Evolutionary conservation across 2,329 filamentous ascomycete species (phyloP), one percentile per base, ranked within the genome.

Genomic region (Byssothecium circinans): DNA sequence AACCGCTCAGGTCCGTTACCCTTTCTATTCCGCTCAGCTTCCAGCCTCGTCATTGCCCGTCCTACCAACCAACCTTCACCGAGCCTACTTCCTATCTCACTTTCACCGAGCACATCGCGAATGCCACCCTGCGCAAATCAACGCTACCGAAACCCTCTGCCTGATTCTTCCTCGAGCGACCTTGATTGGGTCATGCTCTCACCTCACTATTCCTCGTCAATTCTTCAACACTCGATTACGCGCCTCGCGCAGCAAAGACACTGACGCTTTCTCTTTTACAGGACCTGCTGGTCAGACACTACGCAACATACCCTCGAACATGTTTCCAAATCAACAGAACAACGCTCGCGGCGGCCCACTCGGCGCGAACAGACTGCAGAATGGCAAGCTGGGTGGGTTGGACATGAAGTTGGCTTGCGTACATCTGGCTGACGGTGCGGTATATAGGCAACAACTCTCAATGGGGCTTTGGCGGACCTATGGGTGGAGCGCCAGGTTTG

Each of bases 401-500:
- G 37, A 33, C 33, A 35, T 30, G 22, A 35, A 8, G 8, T 12
- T 32, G 22, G 36, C 37, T 35, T 30, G 20, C 22, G 38, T 27
- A 36, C 15, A 18, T 14, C 35, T 53, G 40, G 49, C 65, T 68
- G 48, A 68, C 49, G 12, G 19, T 29, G 36, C 25, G 49, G 19
- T 50, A 33, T 41, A 61, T 39, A 77, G 81, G 80, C 43, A 77
- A 74, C 58, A 77, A 76, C 60, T 75, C 78, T 52, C 78, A 78
- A 64, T 83, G 81, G 81, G 80, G 78, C 40, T 82, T 82, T 62
- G 78, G 78, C 40, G 68, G 78, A 45, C 78, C 79, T 35, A 75
- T 79, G 62, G 77, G 77, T 42, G 78, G 76, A 53, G 74, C 78
- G 44, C 76, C 78, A 51, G 76, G 76, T 44, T 68, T 81, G 50